A percentile compares a stretch with the other conserved stretches of the same genome.
Conservation (phyloP, 2,329 filamentous ascomycete species). For the Shiraia bambusicola region DNA sequence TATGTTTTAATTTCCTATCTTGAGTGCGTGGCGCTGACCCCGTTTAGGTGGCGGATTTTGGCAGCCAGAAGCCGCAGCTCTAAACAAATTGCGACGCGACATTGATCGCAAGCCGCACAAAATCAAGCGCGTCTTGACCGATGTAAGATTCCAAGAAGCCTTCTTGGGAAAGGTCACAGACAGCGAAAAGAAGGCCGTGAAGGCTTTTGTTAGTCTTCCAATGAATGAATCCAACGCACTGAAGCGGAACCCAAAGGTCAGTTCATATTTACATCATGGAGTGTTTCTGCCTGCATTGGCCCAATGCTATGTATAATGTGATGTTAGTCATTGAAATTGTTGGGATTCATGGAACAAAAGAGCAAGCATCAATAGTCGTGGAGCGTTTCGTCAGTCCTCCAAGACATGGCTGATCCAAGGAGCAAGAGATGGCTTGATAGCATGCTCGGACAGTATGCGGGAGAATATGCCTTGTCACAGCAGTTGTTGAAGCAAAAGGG, state of each 20-base stretch:
- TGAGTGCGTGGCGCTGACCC: slow-evolving; percentile 17
- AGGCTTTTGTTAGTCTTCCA: slow-evolving; percentile 62
- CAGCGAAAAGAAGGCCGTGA: slow-evolving; percentile 62
- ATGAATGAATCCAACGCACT: slow-evolving; percentile 71
- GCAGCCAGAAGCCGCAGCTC: slow-evolving; percentile 69
- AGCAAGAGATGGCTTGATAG: no score
- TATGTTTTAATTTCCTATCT: neutral
- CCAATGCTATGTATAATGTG: neutral
- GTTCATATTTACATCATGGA: slow-evolving; percentile 29
- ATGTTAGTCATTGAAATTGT: no score
- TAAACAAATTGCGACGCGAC: slow-evolving; percentile 68
- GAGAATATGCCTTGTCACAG: no score
- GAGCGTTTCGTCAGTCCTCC: no score
- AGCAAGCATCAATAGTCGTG: no score
- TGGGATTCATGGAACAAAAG: no score
- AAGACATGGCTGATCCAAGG: no score
- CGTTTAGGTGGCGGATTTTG: slow-evolving; percentile 73
- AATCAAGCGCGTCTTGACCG: slow-evolving; percentile 67
- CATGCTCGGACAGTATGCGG: no score
- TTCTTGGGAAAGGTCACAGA: slow-evolving; percentile 63
- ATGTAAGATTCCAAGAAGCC: slow-evolving; percentile 60
- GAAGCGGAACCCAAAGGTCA: slow-evolving; percentile 82
- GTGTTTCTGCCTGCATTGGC: neutral
- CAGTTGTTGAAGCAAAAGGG: no score
- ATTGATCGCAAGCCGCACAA: slow-evolving; percentile 72